Evolutionary conservation across 805 yeast genomes (phyloP).

Genomic region (Metschnikowia proteae): DNA sequence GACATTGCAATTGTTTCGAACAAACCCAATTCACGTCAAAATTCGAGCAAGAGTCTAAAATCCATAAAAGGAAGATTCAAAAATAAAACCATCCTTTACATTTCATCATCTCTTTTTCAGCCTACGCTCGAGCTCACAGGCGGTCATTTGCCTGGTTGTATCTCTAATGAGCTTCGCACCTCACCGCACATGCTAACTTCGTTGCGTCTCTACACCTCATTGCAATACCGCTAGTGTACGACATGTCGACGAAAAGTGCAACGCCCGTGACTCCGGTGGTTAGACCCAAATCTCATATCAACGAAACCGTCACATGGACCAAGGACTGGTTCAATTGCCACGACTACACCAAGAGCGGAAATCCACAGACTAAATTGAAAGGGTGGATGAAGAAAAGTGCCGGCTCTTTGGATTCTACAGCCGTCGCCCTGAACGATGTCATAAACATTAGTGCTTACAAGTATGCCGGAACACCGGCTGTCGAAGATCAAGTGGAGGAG

Average conservation of each 20-base stretch:
- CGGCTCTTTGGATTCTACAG: not conserved
- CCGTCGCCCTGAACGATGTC: slow-evolving; percentile 30
- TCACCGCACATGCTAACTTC: not conserved
- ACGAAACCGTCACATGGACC: slow-evolving; percentile 31
- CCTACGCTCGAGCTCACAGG: not conserved
- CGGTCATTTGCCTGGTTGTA: not conserved
- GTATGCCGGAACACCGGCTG: slow-evolving; percentile 44
- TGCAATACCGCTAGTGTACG: not conserved
- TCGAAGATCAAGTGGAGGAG: slow-evolving; percentile 28
- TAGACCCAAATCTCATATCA: slow-evolving; percentile 16
- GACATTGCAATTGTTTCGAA: too few species aligned
- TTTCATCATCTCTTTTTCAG: too few species aligned
- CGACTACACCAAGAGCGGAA: slow-evolving; percentile 9
- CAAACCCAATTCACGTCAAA: too few species aligned
- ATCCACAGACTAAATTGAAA: slow-evolving; percentile 22
- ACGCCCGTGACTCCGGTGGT: slow-evolving; percentile 22
- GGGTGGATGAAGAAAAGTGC: slow-evolving; percentile 36
- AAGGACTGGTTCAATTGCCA: slow-evolving; percentile 37
- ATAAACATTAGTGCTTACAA: slow-evolving; percentile 40
- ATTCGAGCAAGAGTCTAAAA: too few species aligned
- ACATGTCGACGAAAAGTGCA: slow-evolving; percentile 17
- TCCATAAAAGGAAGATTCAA: too few species aligned
- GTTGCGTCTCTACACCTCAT: not conserved
- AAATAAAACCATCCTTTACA: too few species aligned
- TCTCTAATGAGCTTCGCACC: not conserved